Evolutionary conservation across 495 filamentous ascomycete species (phyloP), one percentile per base, ranked within the genome.

Genomic region (Cudoniella acicularis): DNA sequence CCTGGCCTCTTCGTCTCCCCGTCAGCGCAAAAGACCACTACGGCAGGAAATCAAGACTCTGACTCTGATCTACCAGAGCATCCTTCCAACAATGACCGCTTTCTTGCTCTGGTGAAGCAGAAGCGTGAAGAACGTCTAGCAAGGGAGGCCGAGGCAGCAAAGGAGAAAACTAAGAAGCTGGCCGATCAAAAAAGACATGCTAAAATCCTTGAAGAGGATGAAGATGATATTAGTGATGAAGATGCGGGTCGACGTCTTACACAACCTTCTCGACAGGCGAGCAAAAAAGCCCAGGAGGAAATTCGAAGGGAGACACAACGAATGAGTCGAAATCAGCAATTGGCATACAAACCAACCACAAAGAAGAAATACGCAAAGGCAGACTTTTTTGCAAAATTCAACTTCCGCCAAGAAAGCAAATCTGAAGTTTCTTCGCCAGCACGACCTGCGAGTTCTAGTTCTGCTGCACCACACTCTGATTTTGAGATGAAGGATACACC

Each of bases 261-360:
- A 13, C 83, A 85, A 6, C 88, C 91, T 3, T 75, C 87, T 2
- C 83, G 94, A 1, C 96, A 92, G 65, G 94, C 94, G 2, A 91
- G 92, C 74, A 98, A 95, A 75, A 96, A 93, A 75, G 94, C 95
- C 0, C 56, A 96, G n/a, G 89, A 96, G 71, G 93, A 98, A 67
- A 96, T 98, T 86, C 83, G 83, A 56, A 79, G 89, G 45, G 94
- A 98, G 72, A 96, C 93, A 1, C 92, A 97, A 71, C 86, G 95
- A 21, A 81, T 99, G 77, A 86, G 81, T 61, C 83, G 94, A 57
- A 94, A 88, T 62, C 86, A 94, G 81, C 94, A 97, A 67, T 76
- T 99, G 21, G 82, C 88, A n/a, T 91, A 98, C 69, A 84, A 97
- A 67, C 87, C 89, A 6, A 87, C 83, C 68, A 93, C 91, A 2